Evolutionary conservation across 2,329 filamentous ascomycete species (phyloP), one percentile per base, ranked within the genome.

Genomic region (Didymella pomorum): DNA sequence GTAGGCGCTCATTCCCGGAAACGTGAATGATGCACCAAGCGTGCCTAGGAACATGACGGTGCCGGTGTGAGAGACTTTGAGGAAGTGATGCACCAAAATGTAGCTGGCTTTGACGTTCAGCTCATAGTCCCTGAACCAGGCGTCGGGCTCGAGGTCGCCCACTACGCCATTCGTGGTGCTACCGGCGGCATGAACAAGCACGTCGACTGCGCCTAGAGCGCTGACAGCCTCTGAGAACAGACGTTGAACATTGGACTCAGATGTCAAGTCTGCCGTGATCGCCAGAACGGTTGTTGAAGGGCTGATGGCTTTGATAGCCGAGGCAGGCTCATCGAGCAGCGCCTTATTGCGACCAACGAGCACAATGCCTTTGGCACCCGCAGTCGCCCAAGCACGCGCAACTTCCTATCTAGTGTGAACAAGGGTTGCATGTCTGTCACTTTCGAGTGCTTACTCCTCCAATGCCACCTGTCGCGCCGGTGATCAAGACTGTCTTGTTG

Each of bases 351-450:
- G 69, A 16, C 66, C 68, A 1, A 61, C 60, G 31, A 73, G 59
- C 16, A 71, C 63, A 28, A 72, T 66, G 18, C 58, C 64, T 43
- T 62, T 60, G 9, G 69, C 71, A 16, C 64, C 68, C 1, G 69
- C 69, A n/a, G 54, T 58, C 21, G 69, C 67, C 65, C 68, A 71
- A 10, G 68, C 61, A 35, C 60, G 51, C 7, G 68, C 70, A 31
- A 69, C 63, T 18, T 55, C 71, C 68, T 70, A 46, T 42, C 28
- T 6, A 14, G 25, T 20, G 35, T 39, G 10, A 39, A 18, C 35
- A 39, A 39, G 6, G 31, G 14, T n/a, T n/a, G 16, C 31, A 35
- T 35, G 2, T 20, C 18, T 39, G 35, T 20, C 14, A 12, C 7
- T 41, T 8, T 16, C 8, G 20, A 49, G 23, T 18, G 44, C 53